A percentile compares a stretch with the other conserved stretches of the same genome.
Conservation (phyloP, 2,329 filamentous ascomycete species). For the Sporothrix mexicana region DNA sequence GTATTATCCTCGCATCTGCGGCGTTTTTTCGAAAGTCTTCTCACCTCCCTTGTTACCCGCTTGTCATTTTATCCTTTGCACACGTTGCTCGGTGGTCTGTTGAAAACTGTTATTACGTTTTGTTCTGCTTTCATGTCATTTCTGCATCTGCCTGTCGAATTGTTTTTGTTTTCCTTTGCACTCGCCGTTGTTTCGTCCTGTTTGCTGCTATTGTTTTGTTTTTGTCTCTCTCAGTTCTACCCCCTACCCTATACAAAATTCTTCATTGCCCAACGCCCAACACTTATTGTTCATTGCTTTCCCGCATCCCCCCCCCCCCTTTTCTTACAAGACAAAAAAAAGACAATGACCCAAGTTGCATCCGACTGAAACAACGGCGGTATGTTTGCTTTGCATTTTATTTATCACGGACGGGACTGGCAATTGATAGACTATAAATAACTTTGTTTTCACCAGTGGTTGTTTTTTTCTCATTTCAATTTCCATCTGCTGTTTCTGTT, state of each 20-base stretch:
- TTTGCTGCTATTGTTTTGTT: conserved; percentile 34
- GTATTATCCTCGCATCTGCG: conserved; percentile 40
- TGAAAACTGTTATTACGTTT: conserved; percentile 30
- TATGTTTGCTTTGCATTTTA: conserved; percentile 45
- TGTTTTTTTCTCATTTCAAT: conserved; percentile 36
- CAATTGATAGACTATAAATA: conserved; percentile 45
- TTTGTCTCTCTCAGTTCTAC: conserved; percentile 36
- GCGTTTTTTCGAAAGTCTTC: conserved; percentile 39
- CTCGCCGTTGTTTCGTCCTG: conserved; percentile 32
- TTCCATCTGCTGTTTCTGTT: neutral
- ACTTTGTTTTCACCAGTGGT: conserved; percentile 30
- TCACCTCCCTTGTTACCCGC: conserved; percentile 38
- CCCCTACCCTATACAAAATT: neutral
- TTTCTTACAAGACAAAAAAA: conserved; percentile 37
- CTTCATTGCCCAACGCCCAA: conserved; percentile 21
- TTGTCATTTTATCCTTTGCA: conserved; percentile 34
- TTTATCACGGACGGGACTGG: conserved; percentile 44
- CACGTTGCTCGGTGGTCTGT: conserved; percentile 21
- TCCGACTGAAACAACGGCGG: conserved; percentile 48
- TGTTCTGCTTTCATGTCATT: conserved; percentile 38
- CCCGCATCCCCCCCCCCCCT: neutral
- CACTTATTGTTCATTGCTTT: conserved; percentile 18
- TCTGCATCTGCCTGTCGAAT: conserved; percentile 35
- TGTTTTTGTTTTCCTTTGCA: conserved; percentile 38
- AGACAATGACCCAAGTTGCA: conserved; percentile 46